Base-by-base conservation (phyloP, 371 early-diverging fungal species). In the Syncephalastrum monosporum region DNA sequence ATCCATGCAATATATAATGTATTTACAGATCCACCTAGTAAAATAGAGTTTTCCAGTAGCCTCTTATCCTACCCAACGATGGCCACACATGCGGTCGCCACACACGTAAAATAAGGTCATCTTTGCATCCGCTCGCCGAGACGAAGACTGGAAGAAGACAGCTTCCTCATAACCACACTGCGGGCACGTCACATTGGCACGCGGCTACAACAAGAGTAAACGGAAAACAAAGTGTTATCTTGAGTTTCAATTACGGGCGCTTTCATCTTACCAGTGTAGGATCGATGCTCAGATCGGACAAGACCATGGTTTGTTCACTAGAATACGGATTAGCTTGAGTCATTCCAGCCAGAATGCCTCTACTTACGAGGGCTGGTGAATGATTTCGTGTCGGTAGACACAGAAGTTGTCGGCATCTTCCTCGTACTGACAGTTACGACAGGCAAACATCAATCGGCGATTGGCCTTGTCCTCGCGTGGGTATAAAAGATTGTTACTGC, bases 31-130 rank as follows among this genome's bases (percentile, higher is more conserved):
- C 8, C 38, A 33, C 38, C 38, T 33, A 33, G 38, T 33, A 33
- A 33, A 33, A 33, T 29, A 33, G 38, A 33, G 38, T 33, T 2
- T 10, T 33, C 38, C 38, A 33, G 8, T 47, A 47, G n/a, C 44
- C 10, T 33, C 38, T 50, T 68, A 68, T 47, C 56, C 79, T 16
- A 60, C 54, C 95, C 95, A 94, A 52, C 91, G 86, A 65, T 92
- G 83, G 44, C 85, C 83, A 69, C 95, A 93, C 13, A 67, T 73
- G 44, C 67, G 77, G 64, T 86, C 88, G 55, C 86, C 85, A 69
- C 97, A 97, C n/a, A 93, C 92, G 67, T 93, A 96, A 67, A 89
- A 95, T 12, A 95, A 72, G 25, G 87, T 91, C 93, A 99, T 96
- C 42, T 91, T 91, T 4, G 92, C 87, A 57, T 99, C 98, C 5